A percentile compares a stretch with the other conserved stretches of the same genome.
Evolutionary conservation across 441 rosid species (phyloP).

Genomic region (Erysimum pusillum): DNA sequence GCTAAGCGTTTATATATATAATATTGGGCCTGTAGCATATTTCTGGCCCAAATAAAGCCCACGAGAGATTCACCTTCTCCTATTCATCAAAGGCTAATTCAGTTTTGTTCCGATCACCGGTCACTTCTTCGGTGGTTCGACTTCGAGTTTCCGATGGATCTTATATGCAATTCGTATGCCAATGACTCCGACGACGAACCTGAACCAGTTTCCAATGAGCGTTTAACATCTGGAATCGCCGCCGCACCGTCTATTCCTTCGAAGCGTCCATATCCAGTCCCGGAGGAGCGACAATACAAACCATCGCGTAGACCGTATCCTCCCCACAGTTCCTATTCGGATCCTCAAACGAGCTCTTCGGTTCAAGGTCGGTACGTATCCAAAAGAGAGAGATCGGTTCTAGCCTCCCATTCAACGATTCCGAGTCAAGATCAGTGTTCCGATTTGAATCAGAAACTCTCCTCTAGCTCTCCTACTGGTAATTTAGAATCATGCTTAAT

Average conservation of each 20-base stretch:
- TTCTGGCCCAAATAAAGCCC: slow-evolving; percentile 21
- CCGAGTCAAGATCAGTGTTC: slow-evolving; percentile 33
- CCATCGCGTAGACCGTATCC: slow-evolving; percentile 18
- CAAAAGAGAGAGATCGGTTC: slow-evolving; percentile 68
- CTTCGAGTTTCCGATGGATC: slow-evolving; percentile 42
- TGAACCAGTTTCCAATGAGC: slow-evolving; percentile 1
- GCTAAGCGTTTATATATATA: neutral
- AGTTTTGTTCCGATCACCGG: neutral
- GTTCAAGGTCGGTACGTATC: slow-evolving; percentile 72
- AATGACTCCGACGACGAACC: slow-evolving; percentile 47
- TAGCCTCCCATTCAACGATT: slow-evolving; percentile 36
- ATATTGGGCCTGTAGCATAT: neutral
- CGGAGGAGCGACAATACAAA: slow-evolving; percentile 25
- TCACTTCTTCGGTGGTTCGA: neutral
- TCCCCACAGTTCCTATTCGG: slow-evolving; percentile 9
- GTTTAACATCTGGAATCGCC: neutral
- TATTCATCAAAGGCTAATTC: neutral
- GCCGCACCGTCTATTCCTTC: slow-evolving; percentile 19
- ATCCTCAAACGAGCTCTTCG: slow-evolving; percentile 35
- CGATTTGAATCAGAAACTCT: slow-evolving; percentile 29
- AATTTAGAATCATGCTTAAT: neutral
- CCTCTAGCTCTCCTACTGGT: slow-evolving; percentile 51
- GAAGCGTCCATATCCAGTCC: slow-evolving; percentile 41
- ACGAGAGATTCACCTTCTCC: neutral
- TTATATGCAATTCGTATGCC: slow-evolving; percentile 42